These are phyloP conservation scores for Mycosarcoma maydis DNA, from an alignment of 1,284 basidiomycete species.

Conservation along the genomic window DNA sequence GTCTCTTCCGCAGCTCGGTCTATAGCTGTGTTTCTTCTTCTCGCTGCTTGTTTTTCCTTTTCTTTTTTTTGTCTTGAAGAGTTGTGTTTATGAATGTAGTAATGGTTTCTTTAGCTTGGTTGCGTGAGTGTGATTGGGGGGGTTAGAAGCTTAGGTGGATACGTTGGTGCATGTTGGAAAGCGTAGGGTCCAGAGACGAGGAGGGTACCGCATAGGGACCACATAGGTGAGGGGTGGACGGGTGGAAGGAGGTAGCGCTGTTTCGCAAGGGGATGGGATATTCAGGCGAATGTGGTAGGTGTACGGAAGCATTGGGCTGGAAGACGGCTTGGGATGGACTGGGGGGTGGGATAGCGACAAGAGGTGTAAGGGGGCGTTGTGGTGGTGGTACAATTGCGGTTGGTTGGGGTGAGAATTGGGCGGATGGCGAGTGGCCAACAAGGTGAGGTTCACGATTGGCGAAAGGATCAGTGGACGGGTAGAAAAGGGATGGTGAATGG, in stretches of 20 bases:
- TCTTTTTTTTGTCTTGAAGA: too few species aligned
- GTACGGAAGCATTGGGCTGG: conserved; percentile 4
- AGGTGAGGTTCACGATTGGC: conserved; percentile 57
- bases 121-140: too few species aligned
- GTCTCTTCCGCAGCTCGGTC: too few species aligned
- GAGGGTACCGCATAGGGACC: conserved; percentile 15
- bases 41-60: neutral
- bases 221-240: neutral
- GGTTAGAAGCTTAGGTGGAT: conserved; percentile 2
- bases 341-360: conserved; percentile 11
- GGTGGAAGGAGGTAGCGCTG: conserved; percentile 14
- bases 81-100: too few species aligned
- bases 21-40: neutral
- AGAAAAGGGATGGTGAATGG: neutral
- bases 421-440: conserved; percentile 76
- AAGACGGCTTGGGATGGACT: conserved; percentile 8
- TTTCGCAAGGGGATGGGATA: neutral
- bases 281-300: too few species aligned
- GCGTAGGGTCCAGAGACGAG: conserved; percentile 33
- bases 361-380: conserved; percentile 16
- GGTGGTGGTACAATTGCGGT: conserved; percentile 21
- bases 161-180: conserved; percentile 17
- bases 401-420: conserved; percentile 71
- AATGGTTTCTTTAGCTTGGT: too few species aligned
- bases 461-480: neutral